Percentiles rank a stretch among this genome's conserved stretches.
Conservation (phyloP, 169 alveolate genomes). For the Sarcocystis neurona region DNA sequence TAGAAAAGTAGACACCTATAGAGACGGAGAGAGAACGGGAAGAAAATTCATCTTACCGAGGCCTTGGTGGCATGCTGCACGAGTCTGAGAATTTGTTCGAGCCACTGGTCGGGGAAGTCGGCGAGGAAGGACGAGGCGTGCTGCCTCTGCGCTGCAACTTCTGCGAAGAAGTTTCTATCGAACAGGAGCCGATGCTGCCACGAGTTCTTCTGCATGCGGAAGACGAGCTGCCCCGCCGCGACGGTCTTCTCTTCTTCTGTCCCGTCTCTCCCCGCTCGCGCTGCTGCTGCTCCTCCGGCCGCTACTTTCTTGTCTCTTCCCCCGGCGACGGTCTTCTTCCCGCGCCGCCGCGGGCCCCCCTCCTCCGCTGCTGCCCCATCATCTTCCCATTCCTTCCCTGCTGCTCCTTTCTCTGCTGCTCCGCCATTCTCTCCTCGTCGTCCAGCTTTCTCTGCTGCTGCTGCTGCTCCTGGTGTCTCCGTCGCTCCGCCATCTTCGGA, state of each 20-base stretch:
- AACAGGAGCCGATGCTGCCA: neutral
- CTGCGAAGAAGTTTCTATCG: neutral
- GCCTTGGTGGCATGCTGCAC: constrained; percentile 23
- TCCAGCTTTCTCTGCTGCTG: too few relatives aligned
- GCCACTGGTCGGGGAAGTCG: constrained; percentile 18
- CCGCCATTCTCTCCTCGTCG: too few relatives aligned
- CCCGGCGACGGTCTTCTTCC: neutral
- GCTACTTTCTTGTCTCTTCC: neutral
- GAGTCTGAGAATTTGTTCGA: neutral
- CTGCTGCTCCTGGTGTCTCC: too few relatives aligned
- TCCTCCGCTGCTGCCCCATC: too few relatives aligned
- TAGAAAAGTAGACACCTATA: neutral
- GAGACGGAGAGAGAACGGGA: neutral
- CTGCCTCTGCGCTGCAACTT: neutral
- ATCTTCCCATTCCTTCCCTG: too few relatives aligned
- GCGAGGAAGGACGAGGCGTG: constrained; percentile 31
- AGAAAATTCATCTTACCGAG: neutral
- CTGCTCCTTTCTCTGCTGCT: too few relatives aligned
- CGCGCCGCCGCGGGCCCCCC: too few relatives aligned
- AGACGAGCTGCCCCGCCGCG: neutral
- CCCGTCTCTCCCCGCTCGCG: neutral
- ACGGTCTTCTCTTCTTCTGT: neutral
- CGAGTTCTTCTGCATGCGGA: neutral
- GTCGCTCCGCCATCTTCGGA: too few relatives aligned
- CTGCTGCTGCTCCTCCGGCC: neutral